Base-by-base conservation (phyloP, 495 filamentous ascomycete species). In the Lophiostoma macrostomum region DNA sequence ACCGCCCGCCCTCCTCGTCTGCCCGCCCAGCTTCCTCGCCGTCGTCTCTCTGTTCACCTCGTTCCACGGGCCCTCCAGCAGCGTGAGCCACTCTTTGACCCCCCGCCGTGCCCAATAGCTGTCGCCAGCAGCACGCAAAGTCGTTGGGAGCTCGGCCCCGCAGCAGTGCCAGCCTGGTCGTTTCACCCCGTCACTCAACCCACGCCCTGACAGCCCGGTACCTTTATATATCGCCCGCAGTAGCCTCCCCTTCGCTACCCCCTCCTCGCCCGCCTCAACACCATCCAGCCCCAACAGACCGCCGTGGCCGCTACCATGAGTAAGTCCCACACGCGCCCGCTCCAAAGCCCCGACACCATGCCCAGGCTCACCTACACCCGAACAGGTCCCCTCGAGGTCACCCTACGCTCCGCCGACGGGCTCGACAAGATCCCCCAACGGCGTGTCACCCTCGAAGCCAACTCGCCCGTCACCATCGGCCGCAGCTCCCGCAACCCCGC, bases 401-500 rank as follows among this genome's bases (percentile, higher is more conserved):
- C 39, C 18, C 45, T 65, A 4, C 18, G 29, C 7, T 46, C 53
- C 1, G 25, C 41, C 25, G 50, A 56, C 53, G 38, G 28, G 53
- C 22, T 13, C 7, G 62, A 62, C 58, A 40, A 58, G 25, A 43
- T 51, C 40, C n/a, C 31, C 32, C 41, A 61, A 34, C 59, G 63
- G 31, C 44, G 19, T 2, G 22, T 63, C 25, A 23, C 46, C 46
- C 22, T 65, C 34, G 23, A n/a, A 11, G 46, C 48, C 12, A 34
- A 38, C 41, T 18, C 36, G n/a, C 29, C 25, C 10, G 43, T 74
- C 34, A 51, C 70, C 13, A 71, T 88, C 60, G 84, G 84, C 28
- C 74, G 84, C 59, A 71, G 80, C 12, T 87, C 84, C 1, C 81
- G 80, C 56, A 79, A 76, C 31, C 67, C 73, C 12, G 57, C 37